Evolutionary conservation across 768 basidiomycete genomes (phyloP).

Genomic region (Termitomyces sp.): DNA sequence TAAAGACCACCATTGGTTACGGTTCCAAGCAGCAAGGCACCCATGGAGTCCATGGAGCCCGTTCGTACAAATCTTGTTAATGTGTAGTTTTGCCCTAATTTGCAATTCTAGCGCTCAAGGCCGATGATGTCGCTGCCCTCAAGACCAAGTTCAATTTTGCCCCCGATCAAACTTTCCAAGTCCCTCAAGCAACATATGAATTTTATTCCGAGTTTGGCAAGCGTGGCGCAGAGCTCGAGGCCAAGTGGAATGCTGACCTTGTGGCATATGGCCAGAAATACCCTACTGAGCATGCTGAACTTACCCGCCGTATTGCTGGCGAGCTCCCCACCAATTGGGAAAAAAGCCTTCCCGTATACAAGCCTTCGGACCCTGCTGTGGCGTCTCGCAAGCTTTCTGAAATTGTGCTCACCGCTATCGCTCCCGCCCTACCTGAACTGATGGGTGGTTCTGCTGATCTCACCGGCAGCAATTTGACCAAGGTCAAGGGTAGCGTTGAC

Average conservation of each 20-base stretch:
- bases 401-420: constrained; percentile 74
- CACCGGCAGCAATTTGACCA: constrained; percentile 90
- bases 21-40: constrained; percentile 93
- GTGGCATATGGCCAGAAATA: constrained; percentile 69
- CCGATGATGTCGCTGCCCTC: constrained; percentile 79
- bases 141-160: constrained; percentile 86
- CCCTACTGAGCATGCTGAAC: constrained; percentile 81
- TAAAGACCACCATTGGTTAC: constrained; percentile 89
- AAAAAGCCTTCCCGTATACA: constrained; percentile 80
- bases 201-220: constrained; percentile 61
- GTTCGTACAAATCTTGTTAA: constrained; percentile 41
- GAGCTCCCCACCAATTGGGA: constrained; percentile 87
- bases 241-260: constrained; percentile 69
- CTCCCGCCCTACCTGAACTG: constrained; percentile 76
- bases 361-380: constrained; percentile 73
- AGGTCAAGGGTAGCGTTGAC: constrained; percentile 78
- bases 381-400: constrained; percentile 93
- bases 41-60: constrained; percentile 91
- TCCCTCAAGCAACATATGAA: constrained; percentile 70
- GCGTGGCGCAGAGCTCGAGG: constrained; percentile 70
- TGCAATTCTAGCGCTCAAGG: constrained; percentile 66
- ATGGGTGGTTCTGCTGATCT: constrained; percentile 87
- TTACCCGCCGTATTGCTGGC: constrained; percentile 79
- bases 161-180: constrained; percentile 68
- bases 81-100: neutral